Evolutionary conservation across 1,284 basidiomycete species (phyloP).

Genomic region (Leccinum proliferum): DNA sequence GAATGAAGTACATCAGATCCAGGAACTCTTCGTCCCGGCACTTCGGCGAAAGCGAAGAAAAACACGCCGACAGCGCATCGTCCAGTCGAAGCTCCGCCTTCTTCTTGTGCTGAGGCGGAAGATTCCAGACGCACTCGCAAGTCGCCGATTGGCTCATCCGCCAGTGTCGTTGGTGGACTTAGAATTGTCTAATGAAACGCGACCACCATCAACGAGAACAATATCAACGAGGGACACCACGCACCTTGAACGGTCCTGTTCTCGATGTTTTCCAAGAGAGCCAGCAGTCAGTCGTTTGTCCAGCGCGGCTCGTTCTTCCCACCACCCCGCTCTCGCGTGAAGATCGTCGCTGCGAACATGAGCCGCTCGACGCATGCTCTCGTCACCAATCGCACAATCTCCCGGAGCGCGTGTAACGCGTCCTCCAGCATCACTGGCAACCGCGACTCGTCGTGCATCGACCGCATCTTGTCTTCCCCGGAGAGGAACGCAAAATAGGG

Average conservation of each 20-base stretch:
- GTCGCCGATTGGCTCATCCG: slow-evolving; percentile 42
- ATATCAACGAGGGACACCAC: slow-evolving; percentile 11
- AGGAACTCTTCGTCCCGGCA: slow-evolving; percentile 85
- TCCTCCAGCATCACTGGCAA: slow-evolving; percentile 61
- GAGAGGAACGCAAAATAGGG: slow-evolving; percentile 86
- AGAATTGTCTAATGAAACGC: slow-evolving; percentile 59
- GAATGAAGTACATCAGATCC: slow-evolving; percentile 90
- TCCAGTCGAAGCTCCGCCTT: slow-evolving; percentile 40
- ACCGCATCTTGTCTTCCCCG: slow-evolving; percentile 67
- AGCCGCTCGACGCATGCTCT: slow-evolving; percentile 70
- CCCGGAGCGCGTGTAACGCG: slow-evolving; percentile 69
- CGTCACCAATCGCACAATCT: slow-evolving; percentile 75
- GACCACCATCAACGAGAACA: not conserved
- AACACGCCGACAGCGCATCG: slow-evolving; percentile 77
- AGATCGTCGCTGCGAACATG: slow-evolving; percentile 61
- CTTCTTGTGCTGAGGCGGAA: slow-evolving; percentile 41
- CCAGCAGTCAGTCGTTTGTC: slow-evolving; percentile 63
- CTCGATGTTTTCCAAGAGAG: slow-evolving; percentile 80
- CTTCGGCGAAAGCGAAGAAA: slow-evolving; percentile 75
- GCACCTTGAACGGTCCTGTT: slow-evolving; percentile 87
- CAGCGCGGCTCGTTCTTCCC: slow-evolving; percentile 72
- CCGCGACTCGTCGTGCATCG: slow-evolving; percentile 46
- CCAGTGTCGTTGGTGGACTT: slow-evolving; percentile 45
- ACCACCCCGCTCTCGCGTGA: slow-evolving; percentile 75
- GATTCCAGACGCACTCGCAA: slow-evolving; percentile 64